Conservation (phyloP, 345 rosid species). For the Anacardium occidentale region DNA sequence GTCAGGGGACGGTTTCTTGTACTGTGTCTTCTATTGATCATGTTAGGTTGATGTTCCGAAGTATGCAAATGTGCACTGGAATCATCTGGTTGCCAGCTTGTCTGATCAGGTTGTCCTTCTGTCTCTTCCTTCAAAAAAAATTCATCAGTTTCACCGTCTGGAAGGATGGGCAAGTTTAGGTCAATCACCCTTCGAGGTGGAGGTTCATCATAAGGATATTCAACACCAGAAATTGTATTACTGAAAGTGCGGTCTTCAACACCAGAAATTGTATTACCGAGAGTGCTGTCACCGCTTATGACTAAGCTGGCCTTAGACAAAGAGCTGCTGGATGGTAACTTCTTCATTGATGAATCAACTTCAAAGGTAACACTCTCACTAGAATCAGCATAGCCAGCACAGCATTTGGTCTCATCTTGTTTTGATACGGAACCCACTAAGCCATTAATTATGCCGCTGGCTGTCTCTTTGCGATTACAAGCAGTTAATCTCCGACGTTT, state of each 20-base stretch:
- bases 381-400: constrained; percentile 14
- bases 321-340: constrained; percentile 27
- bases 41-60: constrained; percentile 26
- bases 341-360: constrained; percentile 29
- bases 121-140: constrained; percentile 17
- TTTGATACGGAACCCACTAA: constrained; percentile 18
- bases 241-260: constrained; percentile 27
- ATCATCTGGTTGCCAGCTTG: constrained; percentile 14
- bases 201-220: constrained; percentile 24
- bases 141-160: constrained; percentile 36
- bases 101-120: constrained; percentile 12
- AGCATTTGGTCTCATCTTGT: constrained; percentile 24
- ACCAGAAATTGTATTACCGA: constrained; percentile 17
- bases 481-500: constrained; percentile 25
- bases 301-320: constrained; percentile 27
- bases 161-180: constrained; percentile 47
- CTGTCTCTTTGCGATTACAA: constrained; percentile 21
- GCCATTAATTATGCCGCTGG: constrained; percentile 4
- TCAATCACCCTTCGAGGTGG: constrained; percentile 38
- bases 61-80: neutral
- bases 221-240: constrained; percentile 18
- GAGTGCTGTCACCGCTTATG: constrained; percentile 24
- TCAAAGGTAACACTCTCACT: constrained; percentile 17
- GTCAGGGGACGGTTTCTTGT: constrained; percentile 52
- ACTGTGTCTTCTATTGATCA: constrained; percentile 46